Base-by-base conservation (phyloP, 345 rosid genomes). In the Kandelia obovata region DNA sequence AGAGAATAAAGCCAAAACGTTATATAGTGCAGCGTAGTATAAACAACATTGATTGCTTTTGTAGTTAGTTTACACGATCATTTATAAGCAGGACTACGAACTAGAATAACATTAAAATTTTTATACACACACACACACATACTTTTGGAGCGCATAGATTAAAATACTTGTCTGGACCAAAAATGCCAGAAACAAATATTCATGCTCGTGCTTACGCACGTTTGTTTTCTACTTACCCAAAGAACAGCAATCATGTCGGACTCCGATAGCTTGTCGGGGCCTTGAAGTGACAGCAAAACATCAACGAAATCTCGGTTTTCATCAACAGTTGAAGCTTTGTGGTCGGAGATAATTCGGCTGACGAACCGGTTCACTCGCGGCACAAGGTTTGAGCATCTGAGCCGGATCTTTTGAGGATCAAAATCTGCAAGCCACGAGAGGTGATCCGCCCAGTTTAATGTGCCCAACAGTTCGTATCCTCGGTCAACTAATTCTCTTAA, bases 211-310 rank as follows among this genome's bases (percentile, higher is more conserved):
- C 49, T 2, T 8, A 1, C 37, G 7, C 47, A 8, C 6, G 26
- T 49, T 25, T 26, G 60, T 27, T 23, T 23, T 8, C 56, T 65
- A 56, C 84, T 61, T 80, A 90, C 96, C 96, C 96, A 90, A 9
- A 90, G 84, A 71, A 90, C 88, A 58, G 96, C 92, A 66, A 90
- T 82, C 81, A 85, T 90, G 61, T 90, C 93, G 13, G 86, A 66
- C 64, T 88, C 86, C 20, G 83, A 67, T 75, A 88, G 67, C 61
- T 73, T 78, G 20, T 88, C 96, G 13, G 76, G 65, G 21, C 86
- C 91, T 55, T 85, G 77, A 8, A 88, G 89, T 0, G 89, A 84
- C 62, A 86, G 84, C 70, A 90, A 46, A 62, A 90, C 92, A 59
- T 82, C 88, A 23, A 90, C 96, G 75, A 90, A 90, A 78, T 90